These are phyloP conservation scores for rapeseed (Brassica napus) DNA, from an alignment of 345 rosid species.

Conservation along the genomic window Da-Ae NC_063447.1:51398001-51398500, in stretches of 20 bases:
- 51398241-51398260: neutral
- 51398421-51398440: neutral
- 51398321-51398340: neutral
- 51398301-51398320: neutral
- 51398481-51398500: constrained; percentile 49
- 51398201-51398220: neutral
- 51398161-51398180: neutral
- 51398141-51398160: too few species aligned
- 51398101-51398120: too few species aligned
- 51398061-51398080: too few species aligned
- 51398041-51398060: too few species aligned
- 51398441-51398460: constrained; percentile 8
- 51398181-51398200: neutral
- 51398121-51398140: too few species aligned
- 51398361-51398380: constrained; percentile 3
- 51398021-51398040: too few species aligned
- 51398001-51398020: too few species aligned
- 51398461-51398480: constrained; percentile 22
- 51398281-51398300: neutral
- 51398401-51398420: neutral
- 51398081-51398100: too few species aligned
- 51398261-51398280: neutral
- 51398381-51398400: neutral
- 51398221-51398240: neutral
- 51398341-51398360: constrained; percentile 1